Base-by-base conservation (phyloP, 208 protist genomes). In the Trichomonas gallinae region DNA sequence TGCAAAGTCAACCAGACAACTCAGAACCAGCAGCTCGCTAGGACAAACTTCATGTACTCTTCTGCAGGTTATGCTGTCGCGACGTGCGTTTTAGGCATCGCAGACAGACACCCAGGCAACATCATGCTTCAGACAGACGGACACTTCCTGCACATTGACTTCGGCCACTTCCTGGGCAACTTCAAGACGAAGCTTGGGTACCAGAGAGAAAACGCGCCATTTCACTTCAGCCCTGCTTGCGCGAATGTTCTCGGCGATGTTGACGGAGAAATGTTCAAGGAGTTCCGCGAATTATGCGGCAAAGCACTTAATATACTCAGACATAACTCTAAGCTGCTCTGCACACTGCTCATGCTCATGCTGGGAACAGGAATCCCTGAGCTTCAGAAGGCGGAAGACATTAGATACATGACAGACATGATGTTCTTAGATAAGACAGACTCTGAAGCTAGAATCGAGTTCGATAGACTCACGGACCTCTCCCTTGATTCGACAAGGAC, bases 101-200 rank as follows among this genome's bases (percentile, higher is more conserved):
- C 97, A 82, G 98, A 98, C 89, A 49, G 98, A 46, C 98, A 98
- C 85, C 97, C 96, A 44, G 96, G 96, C 34, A 98, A 98, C 85
- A 97, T 97, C 34, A 97, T 97, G 97, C 17, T 98, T 21, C 96
- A 89, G 11, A 97, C 96, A 15, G 96, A 97, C 31, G 97, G 98
- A 8, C 96, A 96, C n/a, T 96, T 98, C 10, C 98, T 98, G 93
- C 97, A 99, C 97, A 99, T 99, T 97, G 98, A 99, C 97, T 99
- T 99, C 98, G 98, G 98, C 48, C 98, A 99, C 97, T 99, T 99
- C 96, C 96, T 99, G 15, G 98, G 98, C 23, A 99, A 99, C 97
- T 99, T 98, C 97, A 99, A 99, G 97, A 98, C 97, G 0, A 99
- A 99, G 96, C 98, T 98, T 83, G 98, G 98, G 34, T 97, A 99